A percentile compares a stretch with the other conserved stretches of the same genome.
Evolutionary conservation across 2,329 filamentous ascomycete genomes (phyloP).

Genomic region (Dactylellina drechsleri): DNA sequence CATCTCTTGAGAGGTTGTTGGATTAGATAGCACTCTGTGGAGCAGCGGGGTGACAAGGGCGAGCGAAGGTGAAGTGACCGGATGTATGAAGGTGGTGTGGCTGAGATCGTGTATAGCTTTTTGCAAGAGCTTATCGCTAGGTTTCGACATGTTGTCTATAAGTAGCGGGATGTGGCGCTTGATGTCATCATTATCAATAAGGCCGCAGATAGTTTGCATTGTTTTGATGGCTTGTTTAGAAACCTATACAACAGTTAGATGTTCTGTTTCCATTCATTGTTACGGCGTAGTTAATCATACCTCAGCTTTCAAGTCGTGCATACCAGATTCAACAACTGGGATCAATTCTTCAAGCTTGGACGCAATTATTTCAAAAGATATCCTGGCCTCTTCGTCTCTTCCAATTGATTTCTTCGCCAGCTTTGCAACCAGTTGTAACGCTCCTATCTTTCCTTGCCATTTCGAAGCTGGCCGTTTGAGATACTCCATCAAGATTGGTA

Average conservation of each 20-base stretch:
- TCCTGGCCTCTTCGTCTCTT: conserved; percentile 71
- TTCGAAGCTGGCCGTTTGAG: conserved; percentile 86
- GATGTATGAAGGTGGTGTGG: conserved; percentile 96
- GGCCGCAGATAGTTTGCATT: conserved; percentile 87
- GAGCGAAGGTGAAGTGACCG: conserved; percentile 93
- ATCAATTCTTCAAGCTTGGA: conserved; percentile 70
- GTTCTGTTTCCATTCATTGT: background rate
- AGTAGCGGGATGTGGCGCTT: conserved; percentile 89
- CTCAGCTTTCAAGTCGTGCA: conserved; percentile 95
- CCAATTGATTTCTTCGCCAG: conserved; percentile 88
- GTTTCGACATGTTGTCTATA: conserved; percentile 94
- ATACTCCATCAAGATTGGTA: conserved; percentile 80
- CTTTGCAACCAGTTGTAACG: conserved; percentile 82
- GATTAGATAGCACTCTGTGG: conserved; percentile 91
- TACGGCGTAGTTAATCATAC: conserved; percentile 64
- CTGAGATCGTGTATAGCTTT: conserved; percentile 97
- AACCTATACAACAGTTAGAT: conserved; percentile 61
- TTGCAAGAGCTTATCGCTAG: conserved; percentile 84
- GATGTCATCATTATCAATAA: conserved; percentile 97
- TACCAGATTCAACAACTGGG: conserved; percentile 87
- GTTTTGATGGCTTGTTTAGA: conserved; percentile 88
- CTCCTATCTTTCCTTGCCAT: conserved; percentile 95
- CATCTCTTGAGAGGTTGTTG: conserved; percentile 90
- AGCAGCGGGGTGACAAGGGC: conserved; percentile 93
- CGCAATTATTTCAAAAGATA: conserved; percentile 67